Evolutionary conservation across 306 rosid genomes (phyloP).

Genomic region (Trifolium fragiferum): DNA sequence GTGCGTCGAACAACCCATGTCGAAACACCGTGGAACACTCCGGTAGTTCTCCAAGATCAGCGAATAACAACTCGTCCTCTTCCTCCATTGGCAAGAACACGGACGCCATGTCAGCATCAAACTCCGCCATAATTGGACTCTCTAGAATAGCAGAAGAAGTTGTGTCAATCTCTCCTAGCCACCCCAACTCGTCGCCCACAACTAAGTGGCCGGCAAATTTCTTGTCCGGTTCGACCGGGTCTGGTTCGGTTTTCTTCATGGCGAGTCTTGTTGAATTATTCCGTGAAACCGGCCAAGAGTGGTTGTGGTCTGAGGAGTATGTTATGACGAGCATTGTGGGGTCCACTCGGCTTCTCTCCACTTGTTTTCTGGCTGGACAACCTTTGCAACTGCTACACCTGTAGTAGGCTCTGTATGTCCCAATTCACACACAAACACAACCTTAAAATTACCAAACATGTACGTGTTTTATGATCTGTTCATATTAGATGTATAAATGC

Average conservation of each 20-base stretch:
- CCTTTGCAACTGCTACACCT: conserved; percentile 94
- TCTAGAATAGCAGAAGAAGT: conserved; percentile 62
- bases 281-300: conserved; percentile 76
- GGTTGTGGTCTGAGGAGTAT: conserved; percentile 89
- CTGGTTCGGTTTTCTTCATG: conserved; percentile 35
- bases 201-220: conserved; percentile 48
- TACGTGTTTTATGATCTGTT: background rate
- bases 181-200: conserved; percentile 53
- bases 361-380: conserved; percentile 96
- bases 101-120: conserved; percentile 47
- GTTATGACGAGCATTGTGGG: conserved; percentile 89
- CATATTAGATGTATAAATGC: no score
- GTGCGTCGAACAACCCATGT: conserved; percentile 32
- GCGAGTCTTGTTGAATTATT: conserved; percentile 40
- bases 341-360: conserved; percentile 81
- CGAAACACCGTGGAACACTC: conserved; percentile 76
- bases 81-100: conserved; percentile 77
- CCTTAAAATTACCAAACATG: background rate
- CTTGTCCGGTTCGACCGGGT: conserved; percentile 36
- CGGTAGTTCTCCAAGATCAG: conserved; percentile 93
- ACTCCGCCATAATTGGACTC: conserved; percentile 61
- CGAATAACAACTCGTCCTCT: conserved; percentile 85
- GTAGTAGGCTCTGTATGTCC: conserved; percentile 76
- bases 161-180: conserved; percentile 77
- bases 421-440: conserved; percentile 6